Percentiles rank a stretch among this genome's conserved stretches.
Conservation (phyloP, 2,329 filamentous ascomycete genomes). For the Colletotrichum paranaense region DNA sequence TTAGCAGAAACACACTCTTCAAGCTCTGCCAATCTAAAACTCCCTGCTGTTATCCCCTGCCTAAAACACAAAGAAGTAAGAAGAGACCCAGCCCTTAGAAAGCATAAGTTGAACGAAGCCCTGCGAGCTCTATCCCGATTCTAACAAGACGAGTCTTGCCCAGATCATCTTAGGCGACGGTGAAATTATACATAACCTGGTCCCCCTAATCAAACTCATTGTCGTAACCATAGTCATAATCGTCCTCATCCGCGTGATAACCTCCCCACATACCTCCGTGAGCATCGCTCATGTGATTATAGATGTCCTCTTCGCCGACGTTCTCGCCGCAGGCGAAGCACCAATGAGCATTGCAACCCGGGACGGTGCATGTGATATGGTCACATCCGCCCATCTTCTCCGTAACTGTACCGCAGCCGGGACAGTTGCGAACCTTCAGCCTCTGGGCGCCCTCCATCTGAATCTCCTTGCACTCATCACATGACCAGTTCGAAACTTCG, state of each 20-base stretch:
- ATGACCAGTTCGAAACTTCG: conserved; percentile 52
- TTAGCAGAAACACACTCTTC: background rate
- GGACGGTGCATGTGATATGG: conserved; percentile 49
- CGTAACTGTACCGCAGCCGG: conserved; percentile 49
- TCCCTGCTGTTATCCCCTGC: too few relatives aligned
- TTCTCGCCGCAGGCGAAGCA: conserved; percentile 52
- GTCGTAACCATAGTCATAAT: background rate
- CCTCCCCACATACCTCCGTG: conserved; percentile 46
- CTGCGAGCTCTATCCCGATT: too few relatives aligned
- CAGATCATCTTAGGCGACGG: background rate
- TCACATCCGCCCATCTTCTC: conserved; percentile 51
- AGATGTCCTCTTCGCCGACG: conserved; percentile 44
- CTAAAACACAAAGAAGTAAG: too few relatives aligned
- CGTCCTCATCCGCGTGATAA: conserved; percentile 19
- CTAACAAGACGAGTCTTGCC: too few relatives aligned
- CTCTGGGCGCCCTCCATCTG: conserved; percentile 7
- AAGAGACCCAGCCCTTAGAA: too few relatives aligned
- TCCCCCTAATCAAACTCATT: background rate
- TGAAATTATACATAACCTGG: background rate
- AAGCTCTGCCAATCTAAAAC: background rate
- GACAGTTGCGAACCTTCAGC: conserved; percentile 42
- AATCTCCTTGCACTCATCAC: conserved; percentile 49
- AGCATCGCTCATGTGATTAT: conserved; percentile 47
- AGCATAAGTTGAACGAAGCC: too few relatives aligned
- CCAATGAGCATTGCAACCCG: conserved; percentile 50